Evolutionary conservation across 371 early-diverging fungal species (phyloP), one percentile per base, ranked within the genome.

Genomic region (Choanephora cucurbitarum): DNA sequence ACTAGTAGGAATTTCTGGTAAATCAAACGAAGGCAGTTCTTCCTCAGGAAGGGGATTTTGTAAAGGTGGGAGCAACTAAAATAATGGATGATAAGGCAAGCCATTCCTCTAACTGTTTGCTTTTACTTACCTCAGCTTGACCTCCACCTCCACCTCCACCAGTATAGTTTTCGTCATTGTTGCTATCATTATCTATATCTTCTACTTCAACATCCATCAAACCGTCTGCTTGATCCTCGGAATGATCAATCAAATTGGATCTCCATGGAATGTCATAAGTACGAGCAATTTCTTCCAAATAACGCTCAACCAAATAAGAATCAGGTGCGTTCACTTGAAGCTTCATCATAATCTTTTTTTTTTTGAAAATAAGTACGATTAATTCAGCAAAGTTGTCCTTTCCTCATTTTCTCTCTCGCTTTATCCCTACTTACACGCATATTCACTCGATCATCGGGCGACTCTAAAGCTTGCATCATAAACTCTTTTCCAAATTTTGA

Each of bases 231-330:
- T 75, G 74, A 3, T 66, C 72, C 7, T 28, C 28, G 7, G 28
- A 7, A 7, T 66, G 70, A 17, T 54, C 63, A 15, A 81, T 71
- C 19, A 73, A 70, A 42, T 77, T 67, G 0, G 86, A 78, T 7
- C 77, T 80, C 91, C 91, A 96, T 11, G 70, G 55, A 6, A 95
- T 86, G 54, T 88, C 83, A 64, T 89, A 95, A 0, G 88, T 77
- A 46, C 79, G 82, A 18, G 96, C 95, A 67, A 96, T 95, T 66
- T 93, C 91, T 58, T 86, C 89, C 49, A 96, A 70, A 61, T 96
- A 96, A 50, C 91, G 82, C 45, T 89, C 84, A 31, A 96, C 94
- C 4, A 96, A 80, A 28, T 78, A 79, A 5, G 82, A 64, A 49
- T 92, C 90, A 1, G 96, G 95, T 13, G 92, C 88, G 65, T 84